Base-by-base conservation (phyloP, 345 rosid species). In the Citrus mangshanensis region DNA sequence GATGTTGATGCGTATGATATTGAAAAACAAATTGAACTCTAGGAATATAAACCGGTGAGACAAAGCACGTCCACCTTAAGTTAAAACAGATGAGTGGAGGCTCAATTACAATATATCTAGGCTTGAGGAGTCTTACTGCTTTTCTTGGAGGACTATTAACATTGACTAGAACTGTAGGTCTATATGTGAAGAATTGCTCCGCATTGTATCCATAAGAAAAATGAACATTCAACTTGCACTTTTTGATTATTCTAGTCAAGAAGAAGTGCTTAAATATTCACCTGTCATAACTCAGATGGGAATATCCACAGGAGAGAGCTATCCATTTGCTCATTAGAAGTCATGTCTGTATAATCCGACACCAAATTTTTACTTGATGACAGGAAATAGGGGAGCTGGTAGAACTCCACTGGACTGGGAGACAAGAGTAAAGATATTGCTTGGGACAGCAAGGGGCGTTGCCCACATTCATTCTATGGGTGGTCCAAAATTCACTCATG, bases 401-500 rank as follows among this genome's bases (percentile, higher is more conserved):
- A 85, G 90, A 82, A 84, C 75, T 60, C 85, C 97, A 66, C 79
- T 91, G 70, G 91, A 88, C 85, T 95, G 97, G 96, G 90, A 88
- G 49, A 75, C 88, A 10, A 92, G 98, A 84, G 51, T 92, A 59
- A 88, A 85, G 87, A 87, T 95, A 75, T 87, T 87, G 8, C 89
- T 92, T 4, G 89, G 93, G 67, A 87, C 87, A 37, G 97, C 97
- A 1, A 86, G 87, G 70, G 94, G 95, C 75, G 77, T 95, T n/a
- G 89, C 94, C 30, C 93, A 93, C 80, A 80, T 95, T 42, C 98
- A 93, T 62, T 86, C 88, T 25, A 80, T 80, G 35, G 91, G 95
- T 65, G 96, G 96, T 79, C 85, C 93, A 28, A 93, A 90, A 79
- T 90, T 92, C 61, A 83, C 82, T 82, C 98, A 93, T 82, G 98